phyloP scores from a whole-genome alignment of 352 stramenopile genomes.

The Globisporangium echinulatum region DNA sequence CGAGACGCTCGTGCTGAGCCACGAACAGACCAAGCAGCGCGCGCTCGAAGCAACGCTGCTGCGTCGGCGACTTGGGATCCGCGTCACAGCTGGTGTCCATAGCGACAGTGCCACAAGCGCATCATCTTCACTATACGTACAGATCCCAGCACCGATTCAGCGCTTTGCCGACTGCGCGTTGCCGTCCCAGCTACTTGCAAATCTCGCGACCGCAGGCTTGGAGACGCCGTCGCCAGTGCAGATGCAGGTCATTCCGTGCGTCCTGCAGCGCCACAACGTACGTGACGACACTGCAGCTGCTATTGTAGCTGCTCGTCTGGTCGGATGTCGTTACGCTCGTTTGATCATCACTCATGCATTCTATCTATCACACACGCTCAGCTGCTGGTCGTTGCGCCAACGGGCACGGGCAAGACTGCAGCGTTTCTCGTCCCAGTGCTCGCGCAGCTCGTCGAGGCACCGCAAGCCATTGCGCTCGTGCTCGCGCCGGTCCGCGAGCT shows the following conservation, averaged over 20 bases:
- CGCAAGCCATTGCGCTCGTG: conserved; percentile 27
- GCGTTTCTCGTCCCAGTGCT: conserved; percentile 60
- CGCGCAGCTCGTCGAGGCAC: conserved; percentile 22
- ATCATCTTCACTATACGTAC: background rate
- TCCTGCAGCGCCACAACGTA: conserved; percentile 36
- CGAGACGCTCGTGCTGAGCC: background rate
- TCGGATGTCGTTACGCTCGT: too few relatives aligned
- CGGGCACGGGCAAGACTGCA: conserved; percentile 64
- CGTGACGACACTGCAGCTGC: conserved; percentile 2
- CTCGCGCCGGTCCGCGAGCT: conserved; percentile 65
- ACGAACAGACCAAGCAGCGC: conserved; percentile 4
- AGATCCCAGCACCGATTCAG: conserved; percentile 15
- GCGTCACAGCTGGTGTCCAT: conserved; percentile 7
- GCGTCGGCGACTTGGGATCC: conserved; percentile 32
- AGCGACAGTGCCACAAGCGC: background rate
- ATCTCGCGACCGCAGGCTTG: conserved; percentile 29
- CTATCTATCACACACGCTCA: conserved; percentile 5
- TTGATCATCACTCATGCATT: too few relatives aligned
- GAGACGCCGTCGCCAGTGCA: conserved; percentile 58
- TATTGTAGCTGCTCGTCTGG: conserved; percentile 24
- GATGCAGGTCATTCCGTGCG: conserved; percentile 65
- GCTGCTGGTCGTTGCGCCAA: conserved; percentile 54
- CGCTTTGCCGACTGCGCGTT: conserved; percentile 17
- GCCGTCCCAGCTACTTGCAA: conserved; percentile 25
- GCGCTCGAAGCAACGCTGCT: conserved; percentile 10